Conservation (phyloP, 495 filamentous ascomycete species). For the Annulohypoxylon maeteangense region DNA sequence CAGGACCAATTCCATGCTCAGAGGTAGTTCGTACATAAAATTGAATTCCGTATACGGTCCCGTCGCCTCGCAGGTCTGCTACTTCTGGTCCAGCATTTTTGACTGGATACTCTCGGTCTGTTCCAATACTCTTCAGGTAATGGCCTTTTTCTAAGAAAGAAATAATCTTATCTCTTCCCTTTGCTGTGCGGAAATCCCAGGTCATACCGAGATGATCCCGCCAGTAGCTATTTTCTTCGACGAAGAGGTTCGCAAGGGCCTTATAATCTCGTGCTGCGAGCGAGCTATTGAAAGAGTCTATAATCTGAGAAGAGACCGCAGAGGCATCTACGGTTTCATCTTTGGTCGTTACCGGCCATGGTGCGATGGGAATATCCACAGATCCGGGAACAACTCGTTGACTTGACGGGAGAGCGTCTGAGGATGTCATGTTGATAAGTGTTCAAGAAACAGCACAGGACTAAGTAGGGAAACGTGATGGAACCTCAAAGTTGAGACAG, state of each 20-base stretch:
- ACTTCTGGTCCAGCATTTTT: conserved; percentile 59
- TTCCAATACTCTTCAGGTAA: conserved; percentile 56
- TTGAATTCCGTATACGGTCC: conserved; percentile 60
- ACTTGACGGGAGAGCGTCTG: conserved; percentile 53
- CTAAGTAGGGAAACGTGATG: background rate
- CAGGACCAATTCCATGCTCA: conserved; percentile 64
- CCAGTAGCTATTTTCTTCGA: conserved; percentile 68
- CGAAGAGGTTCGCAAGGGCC: conserved; percentile 59
- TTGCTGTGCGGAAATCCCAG: conserved; percentile 69
- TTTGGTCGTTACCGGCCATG: conserved; percentile 53
- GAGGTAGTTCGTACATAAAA: conserved; percentile 66
- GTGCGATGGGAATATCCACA: conserved; percentile 58
- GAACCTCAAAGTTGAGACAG: background rate
- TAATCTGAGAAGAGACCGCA: conserved; percentile 55
- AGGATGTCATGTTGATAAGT: conserved; percentile 12
- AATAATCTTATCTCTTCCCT: conserved; percentile 63
- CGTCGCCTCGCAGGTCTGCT: conserved; percentile 56
- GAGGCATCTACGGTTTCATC: conserved; percentile 55
- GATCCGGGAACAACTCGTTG: conserved; percentile 71
- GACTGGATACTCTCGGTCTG: conserved; percentile 57
- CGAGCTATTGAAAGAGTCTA: conserved; percentile 61
- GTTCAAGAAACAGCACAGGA: background rate
- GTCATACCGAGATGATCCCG: conserved; percentile 69
- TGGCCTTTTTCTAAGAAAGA: conserved; percentile 58
- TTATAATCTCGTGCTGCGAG: conserved; percentile 53